Evolutionary conservation across 257 asterid genomes (phyloP).

Genomic region (Solanum appendiculatum): DNA sequence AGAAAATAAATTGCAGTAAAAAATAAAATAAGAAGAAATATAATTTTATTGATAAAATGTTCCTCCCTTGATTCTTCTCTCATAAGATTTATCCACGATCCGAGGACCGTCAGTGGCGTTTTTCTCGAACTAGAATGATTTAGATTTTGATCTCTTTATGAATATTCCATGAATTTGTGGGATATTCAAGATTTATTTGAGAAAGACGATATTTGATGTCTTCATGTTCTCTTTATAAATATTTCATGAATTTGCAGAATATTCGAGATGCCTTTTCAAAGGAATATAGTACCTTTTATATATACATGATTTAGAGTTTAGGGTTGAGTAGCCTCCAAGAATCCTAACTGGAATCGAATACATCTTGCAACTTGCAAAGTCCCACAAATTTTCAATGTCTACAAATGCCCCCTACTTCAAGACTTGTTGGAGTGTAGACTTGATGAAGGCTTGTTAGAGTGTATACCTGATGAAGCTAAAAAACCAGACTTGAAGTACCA

Average conservation of each 20-base stretch:
- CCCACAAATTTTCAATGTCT: no score
- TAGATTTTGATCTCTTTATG: background rate
- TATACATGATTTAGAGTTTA: background rate
- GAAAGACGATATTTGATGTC: no score
- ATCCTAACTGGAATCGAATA: background rate
- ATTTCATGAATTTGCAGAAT: background rate
- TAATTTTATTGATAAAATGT: no score
- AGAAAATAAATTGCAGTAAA: no score
- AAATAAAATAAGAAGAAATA: no score
- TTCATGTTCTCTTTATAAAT: no score
- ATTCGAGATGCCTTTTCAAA: background rate
- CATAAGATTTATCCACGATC: background rate
- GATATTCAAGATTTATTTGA: background rate
- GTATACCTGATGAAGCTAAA: background rate
- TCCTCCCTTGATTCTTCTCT: background rate
- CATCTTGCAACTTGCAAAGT: background rate
- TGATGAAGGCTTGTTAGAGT: no score
- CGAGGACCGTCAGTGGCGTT: background rate
- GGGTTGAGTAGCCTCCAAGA: background rate
- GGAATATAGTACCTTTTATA: background rate
- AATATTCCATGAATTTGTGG: background rate
- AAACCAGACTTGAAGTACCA: background rate
- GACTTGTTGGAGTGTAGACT: no score
- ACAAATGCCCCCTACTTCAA: no score
- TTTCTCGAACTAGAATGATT: background rate